A percentile compares a stretch with the other conserved stretches of the same genome.
phyloP scores from a whole-genome alignment of 768 basidiomycete species.

The Kwoniella sp. region DNA sequence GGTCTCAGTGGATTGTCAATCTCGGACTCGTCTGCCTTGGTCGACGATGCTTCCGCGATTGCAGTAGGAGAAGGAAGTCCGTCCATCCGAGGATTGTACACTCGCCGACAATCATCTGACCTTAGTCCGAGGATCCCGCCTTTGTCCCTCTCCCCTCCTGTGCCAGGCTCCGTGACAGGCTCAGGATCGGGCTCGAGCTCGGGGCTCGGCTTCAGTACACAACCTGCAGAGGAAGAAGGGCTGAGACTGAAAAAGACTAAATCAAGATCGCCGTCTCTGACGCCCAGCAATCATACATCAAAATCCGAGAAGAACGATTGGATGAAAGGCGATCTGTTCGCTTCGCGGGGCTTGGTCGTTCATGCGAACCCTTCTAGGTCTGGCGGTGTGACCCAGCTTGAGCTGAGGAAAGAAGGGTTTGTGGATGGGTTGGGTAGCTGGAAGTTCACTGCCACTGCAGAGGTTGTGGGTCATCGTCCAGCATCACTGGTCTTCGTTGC shows the following conservation, averaged over 20 bases:
- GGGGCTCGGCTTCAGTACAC: neutral
- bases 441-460: slow-evolving; percentile 34
- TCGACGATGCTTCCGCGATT: slow-evolving; percentile 14
- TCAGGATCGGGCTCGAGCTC: neutral
- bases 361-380: slow-evolving; percentile 43
- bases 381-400: slow-evolving; percentile 38
- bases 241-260: neutral
- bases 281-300: neutral
- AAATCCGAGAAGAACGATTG: slow-evolving; percentile 34
- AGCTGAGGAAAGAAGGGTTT: slow-evolving; percentile 46
- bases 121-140: slow-evolving; percentile 15
- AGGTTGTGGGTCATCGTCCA: slow-evolving; percentile 40
- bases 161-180: neutral
- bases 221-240: neutral
- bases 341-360: slow-evolving; percentile 39
- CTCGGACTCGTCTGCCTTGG: neutral
- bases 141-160: neutral
- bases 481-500: neutral
- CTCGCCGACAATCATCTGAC: slow-evolving; percentile 11
- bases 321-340: slow-evolving; percentile 46
- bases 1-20: neutral
- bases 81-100: slow-evolving; percentile 17
- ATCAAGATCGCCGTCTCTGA: neutral
- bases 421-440: slow-evolving; percentile 41
- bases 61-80: slow-evolving; percentile 18